These are phyloP conservation scores for Aspergillus pseudoterreus DNA, from an alignment of 2,329 filamentous ascomycete species.

Conservation along the genomic window DNA sequence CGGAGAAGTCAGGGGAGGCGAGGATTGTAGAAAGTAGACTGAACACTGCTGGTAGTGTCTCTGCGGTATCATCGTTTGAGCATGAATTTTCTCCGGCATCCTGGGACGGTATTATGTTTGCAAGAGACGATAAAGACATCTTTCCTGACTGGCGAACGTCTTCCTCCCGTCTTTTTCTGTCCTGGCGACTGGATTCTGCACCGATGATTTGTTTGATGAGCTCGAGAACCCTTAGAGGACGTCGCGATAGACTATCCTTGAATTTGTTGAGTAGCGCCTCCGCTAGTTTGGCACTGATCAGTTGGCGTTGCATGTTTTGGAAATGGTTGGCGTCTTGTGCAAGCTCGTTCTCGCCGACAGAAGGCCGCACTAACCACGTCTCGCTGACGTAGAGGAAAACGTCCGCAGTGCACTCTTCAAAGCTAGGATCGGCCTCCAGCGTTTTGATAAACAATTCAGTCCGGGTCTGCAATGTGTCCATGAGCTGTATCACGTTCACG, in stretches of 20 bases:
- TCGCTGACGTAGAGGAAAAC: slow-evolving; percentile 42
- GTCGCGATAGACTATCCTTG: slow-evolving; percentile 40
- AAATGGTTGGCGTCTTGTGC: slow-evolving; percentile 20
- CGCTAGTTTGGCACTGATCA: slow-evolving; percentile 40
- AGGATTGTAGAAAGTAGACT: slow-evolving; percentile 42
- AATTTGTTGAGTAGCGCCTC: slow-evolving; percentile 41
- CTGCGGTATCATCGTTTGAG: slow-evolving; percentile 24
- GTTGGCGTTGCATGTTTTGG: slow-evolving; percentile 29
- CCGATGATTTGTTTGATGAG: slow-evolving; percentile 41
- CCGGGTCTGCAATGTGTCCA: slow-evolving; percentile 35
- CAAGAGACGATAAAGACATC: slow-evolving; percentile 33
- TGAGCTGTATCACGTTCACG: slow-evolving; percentile 28
- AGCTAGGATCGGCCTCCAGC: slow-evolving; percentile 36
- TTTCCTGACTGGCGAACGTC: slow-evolving; percentile 11
- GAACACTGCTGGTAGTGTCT: slow-evolving; percentile 39
- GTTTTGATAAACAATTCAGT: slow-evolving; percentile 35
- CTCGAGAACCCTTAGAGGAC: slow-evolving; percentile 37
- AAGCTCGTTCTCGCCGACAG: slow-evolving; percentile 7
- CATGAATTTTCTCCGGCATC: slow-evolving; percentile 10
- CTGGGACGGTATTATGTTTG: slow-evolving; percentile 29
- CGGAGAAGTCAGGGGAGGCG: slow-evolving; percentile 38
- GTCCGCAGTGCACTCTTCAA: slow-evolving; percentile 38
- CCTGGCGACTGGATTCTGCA: slow-evolving; percentile 27
- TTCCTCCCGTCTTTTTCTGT: slow-evolving; percentile 5
- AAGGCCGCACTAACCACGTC: slow-evolving; percentile 36